These are phyloP conservation scores for Hansenula sp. DNA, from an alignment of 1,139 yeast species.

Conservation along the genomic window DNA sequence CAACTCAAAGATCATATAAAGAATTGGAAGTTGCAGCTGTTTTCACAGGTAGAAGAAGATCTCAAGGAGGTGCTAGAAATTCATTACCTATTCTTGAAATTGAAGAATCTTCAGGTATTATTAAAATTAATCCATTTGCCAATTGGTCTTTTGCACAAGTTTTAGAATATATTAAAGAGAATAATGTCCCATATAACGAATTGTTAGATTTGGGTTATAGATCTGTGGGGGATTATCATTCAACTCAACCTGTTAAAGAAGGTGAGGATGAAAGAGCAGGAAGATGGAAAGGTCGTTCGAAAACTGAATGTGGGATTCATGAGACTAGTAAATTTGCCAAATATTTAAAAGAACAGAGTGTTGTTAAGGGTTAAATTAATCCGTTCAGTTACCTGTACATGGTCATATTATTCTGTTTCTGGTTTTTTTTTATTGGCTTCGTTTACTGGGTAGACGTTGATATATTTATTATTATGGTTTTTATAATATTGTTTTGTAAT, in stretches of 20 bases:
- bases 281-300: conserved; percentile 90
- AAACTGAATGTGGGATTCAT: conserved; percentile 97
- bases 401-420: background rate
- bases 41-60: conserved; percentile 85
- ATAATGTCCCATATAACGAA: conserved; percentile 82
- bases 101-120: conserved; percentile 61
- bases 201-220: conserved; percentile 83
- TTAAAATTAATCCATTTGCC: conserved; percentile 87
- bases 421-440: background rate
- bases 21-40: conserved; percentile 75
- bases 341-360: conserved; percentile 32
- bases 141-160: conserved; percentile 80
- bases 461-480: too few species aligned
- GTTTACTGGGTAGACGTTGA: too few species aligned
- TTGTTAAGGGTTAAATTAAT: too few species aligned
- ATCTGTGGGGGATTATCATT: conserved; percentile 94
- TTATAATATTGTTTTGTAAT: too few species aligned
- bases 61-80: conserved; percentile 86
- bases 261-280: conserved; percentile 97
- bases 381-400: too few species aligned
- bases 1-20: conserved; percentile 79
- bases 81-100: conserved; percentile 73
- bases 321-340: conserved; percentile 70
- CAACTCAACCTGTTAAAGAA: conserved; percentile 83
- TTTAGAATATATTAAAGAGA: conserved; percentile 58